Percentiles rank a stretch among this genome's conserved stretches.
phyloP scores from a whole-genome alignment of 2,329 filamentous ascomycete genomes.

The Penicillium sp. region DNA sequence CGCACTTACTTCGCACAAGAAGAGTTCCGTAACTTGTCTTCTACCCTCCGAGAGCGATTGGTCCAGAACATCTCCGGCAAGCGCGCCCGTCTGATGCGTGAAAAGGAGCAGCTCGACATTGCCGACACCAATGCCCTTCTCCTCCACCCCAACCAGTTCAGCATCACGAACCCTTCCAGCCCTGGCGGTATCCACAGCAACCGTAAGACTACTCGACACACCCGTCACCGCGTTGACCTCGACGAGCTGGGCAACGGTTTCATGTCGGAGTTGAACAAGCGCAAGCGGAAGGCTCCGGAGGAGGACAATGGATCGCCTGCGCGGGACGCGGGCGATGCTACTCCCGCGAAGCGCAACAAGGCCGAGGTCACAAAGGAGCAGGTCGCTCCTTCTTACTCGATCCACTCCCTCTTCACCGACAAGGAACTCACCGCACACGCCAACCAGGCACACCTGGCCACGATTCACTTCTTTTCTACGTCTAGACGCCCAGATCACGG shows the following conservation, averaged over 20 bases:
- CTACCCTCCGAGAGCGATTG: constrained; percentile 54
- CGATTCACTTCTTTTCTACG: constrained; percentile 51
- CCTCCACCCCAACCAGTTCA: constrained; percentile 58
- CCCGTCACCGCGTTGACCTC: constrained; percentile 49
- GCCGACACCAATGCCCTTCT: constrained; percentile 58
- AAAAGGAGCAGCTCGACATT: constrained; percentile 60
- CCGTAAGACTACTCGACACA: constrained; percentile 56
- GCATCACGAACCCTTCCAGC: constrained; percentile 55
- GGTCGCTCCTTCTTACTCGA: constrained; percentile 51
- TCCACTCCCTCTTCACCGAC: constrained; percentile 58
- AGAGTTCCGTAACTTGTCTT: constrained; percentile 52
- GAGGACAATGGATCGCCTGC: constrained; percentile 53
- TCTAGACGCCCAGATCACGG: constrained; percentile 41
- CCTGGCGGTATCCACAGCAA: constrained; percentile 53
- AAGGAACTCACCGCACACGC: constrained; percentile 57
- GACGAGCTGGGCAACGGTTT: constrained; percentile 46
- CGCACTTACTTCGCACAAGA: constrained; percentile 55
- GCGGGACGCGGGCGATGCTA: constrained; percentile 41
- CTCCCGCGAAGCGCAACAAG: constrained; percentile 46
- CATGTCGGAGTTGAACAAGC: constrained; percentile 43
- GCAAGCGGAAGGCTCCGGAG: constrained; percentile 52
- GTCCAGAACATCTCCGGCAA: constrained; percentile 51
- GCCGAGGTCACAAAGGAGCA: constrained; percentile 48
- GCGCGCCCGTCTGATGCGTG: constrained; percentile 50
- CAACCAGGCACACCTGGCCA: constrained; percentile 53